phyloP scores from a whole-genome alignment of 2,329 filamentous ascomycete genomes.

The Fusarium haematococcum region DNA sequence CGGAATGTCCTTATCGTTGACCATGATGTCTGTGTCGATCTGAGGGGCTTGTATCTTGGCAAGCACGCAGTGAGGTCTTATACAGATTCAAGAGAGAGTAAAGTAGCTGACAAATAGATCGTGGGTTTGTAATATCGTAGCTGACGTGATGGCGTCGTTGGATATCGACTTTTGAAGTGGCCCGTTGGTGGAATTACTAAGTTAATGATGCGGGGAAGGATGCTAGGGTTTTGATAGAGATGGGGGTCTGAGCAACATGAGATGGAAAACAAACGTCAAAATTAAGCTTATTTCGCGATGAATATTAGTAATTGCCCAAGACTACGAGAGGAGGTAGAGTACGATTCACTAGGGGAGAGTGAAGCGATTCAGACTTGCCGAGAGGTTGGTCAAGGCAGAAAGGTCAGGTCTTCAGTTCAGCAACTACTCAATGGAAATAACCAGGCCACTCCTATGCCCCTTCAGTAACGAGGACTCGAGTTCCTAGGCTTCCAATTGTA shows the following conservation, averaged over 20 bases:
- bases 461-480: neutral
- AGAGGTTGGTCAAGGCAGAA: neutral
- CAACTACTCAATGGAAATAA: neutral
- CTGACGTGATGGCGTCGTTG: neutral
- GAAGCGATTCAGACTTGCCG: neutral
- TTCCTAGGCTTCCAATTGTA: neutral
- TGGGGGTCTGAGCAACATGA: neutral
- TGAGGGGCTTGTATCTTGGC: neutral
- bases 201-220: constrained; percentile 30
- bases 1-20: constrained; percentile 20
- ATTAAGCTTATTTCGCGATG: neutral
- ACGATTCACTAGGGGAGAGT: neutral
- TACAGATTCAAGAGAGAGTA: neutral
- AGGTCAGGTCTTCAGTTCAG: neutral
- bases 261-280: neutral
- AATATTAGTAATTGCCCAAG: neutral
- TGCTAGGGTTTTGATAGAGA: neutral
- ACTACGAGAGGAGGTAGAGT: neutral
- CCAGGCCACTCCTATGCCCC: neutral
- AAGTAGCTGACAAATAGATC: neutral
- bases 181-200: constrained; percentile 1
- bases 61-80: neutral
- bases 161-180: neutral
- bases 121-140: neutral
- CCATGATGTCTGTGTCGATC: neutral